A percentile compares a stretch with the other conserved stretches of the same genome.
These are phyloP conservation scores for Seminavis robusta DNA, from an alignment of 108 stramenopile genomes.

Conservation along the genomic window DNA sequence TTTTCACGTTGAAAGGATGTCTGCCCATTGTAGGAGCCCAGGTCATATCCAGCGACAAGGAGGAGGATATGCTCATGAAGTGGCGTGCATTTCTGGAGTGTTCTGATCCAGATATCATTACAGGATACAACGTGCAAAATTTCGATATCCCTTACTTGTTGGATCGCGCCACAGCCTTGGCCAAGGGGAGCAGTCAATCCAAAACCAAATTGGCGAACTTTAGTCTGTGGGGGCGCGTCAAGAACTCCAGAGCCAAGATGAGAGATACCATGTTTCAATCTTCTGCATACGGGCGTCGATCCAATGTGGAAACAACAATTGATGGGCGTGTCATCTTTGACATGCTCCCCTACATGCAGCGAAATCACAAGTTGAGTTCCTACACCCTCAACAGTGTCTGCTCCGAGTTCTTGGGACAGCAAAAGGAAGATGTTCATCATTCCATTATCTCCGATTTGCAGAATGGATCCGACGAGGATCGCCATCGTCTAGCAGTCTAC, in stretches of 20 bases:
- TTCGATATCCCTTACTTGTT: slow-evolving; percentile 99
- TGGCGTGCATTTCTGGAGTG: slow-evolving; percentile 91
- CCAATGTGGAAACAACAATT: slow-evolving; percentile 95
- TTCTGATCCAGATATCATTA: slow-evolving; percentile 96
- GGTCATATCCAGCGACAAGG: slow-evolving; percentile 90
- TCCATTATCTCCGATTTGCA: slow-evolving; percentile 98
- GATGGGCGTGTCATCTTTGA: slow-evolving; percentile 98
- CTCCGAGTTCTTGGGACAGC: slow-evolving; percentile 94
- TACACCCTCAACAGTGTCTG: slow-evolving; percentile 97
- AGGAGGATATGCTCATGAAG: slow-evolving; percentile 90
- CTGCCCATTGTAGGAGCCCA: slow-evolving; percentile 98
- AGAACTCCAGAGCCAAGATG: slow-evolving; percentile 83
- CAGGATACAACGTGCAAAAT: slow-evolving; percentile 92
- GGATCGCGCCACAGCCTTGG: slow-evolving; percentile 89
- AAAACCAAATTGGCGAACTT: slow-evolving; percentile 47
- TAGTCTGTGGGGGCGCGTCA: slow-evolving; percentile 87
- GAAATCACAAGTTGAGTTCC: slow-evolving; percentile 98
- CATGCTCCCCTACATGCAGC: slow-evolving; percentile 98
- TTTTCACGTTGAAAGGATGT: slow-evolving; percentile 97
- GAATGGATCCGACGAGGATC: slow-evolving; percentile 95
- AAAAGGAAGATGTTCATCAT: slow-evolving; percentile 99
- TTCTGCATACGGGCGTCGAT: slow-evolving; percentile 91
- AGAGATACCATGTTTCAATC: slow-evolving; percentile 96
- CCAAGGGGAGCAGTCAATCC: slow-evolving; percentile 31
- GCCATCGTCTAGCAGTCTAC: slow-evolving; percentile 97